Evolutionary conservation across 1,139 yeast genomes (phyloP).

Genomic region (Pichia sp.): DNA sequence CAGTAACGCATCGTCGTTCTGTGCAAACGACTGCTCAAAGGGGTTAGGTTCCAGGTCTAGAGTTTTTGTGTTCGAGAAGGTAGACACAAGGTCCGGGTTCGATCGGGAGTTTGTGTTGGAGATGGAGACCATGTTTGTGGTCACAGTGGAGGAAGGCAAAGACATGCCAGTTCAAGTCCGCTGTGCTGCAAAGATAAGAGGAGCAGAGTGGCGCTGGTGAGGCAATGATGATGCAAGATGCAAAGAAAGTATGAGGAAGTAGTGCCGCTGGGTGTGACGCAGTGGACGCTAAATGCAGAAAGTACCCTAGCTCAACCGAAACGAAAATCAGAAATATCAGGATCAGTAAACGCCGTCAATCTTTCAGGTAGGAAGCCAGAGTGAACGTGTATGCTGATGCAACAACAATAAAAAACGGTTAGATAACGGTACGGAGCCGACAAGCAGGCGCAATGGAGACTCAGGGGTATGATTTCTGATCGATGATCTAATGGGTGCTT

Average conservation of each 20-base stretch:
- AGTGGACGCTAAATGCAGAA: too few relatives aligned
- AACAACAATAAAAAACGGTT: background rate
- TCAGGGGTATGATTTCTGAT: too few relatives aligned
- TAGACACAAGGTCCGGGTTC: slow-evolving; percentile 11
- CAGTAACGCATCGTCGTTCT: slow-evolving; percentile 28
- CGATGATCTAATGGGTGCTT: too few relatives aligned
- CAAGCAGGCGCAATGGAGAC: too few relatives aligned
- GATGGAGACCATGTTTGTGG: background rate
- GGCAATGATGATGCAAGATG: background rate
- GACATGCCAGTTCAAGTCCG: slow-evolving; percentile 1
- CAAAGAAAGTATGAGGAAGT: too few relatives aligned
- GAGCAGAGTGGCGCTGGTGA: background rate
- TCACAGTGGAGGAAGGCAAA: background rate
- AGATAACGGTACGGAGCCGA: too few relatives aligned
- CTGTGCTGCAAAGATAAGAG: background rate
- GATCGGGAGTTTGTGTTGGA: slow-evolving; percentile 9
- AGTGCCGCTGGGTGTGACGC: too few relatives aligned
- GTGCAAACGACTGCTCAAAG: slow-evolving; percentile 90
- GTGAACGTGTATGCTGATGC: background rate
- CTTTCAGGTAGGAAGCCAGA: too few relatives aligned
- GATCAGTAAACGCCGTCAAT: too few relatives aligned
- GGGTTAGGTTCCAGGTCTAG: slow-evolving; percentile 79
- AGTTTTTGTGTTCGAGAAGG: slow-evolving; percentile 11
- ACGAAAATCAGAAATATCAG: too few relatives aligned
- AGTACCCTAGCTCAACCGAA: too few relatives aligned